phyloP scores from a whole-genome alignment of 129 eudicot genomes.

The Tanacetum coccineum region DNA sequence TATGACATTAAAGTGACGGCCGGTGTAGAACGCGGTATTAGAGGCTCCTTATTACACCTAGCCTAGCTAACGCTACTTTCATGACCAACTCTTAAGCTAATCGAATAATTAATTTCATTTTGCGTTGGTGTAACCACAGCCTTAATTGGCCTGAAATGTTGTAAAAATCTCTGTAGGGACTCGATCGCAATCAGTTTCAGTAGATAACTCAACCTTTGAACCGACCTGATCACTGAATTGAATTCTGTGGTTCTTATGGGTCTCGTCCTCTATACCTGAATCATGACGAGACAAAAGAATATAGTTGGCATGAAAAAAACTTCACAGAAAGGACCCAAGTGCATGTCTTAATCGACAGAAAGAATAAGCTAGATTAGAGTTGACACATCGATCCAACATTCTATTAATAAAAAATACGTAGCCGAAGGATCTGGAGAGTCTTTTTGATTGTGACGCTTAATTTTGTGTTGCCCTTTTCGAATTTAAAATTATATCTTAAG shows the following conservation, averaged over 20 bases:
- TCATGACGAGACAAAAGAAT: conserved; percentile 20
- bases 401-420: background rate
- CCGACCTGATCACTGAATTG: background rate
- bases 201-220: background rate
- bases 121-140: too few species aligned
- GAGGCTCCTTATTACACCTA: too few species aligned
- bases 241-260: background rate
- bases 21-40: too few species aligned
- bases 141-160: too few species aligned
- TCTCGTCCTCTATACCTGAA: background rate
- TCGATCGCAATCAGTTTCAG: background rate
- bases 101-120: too few species aligned
- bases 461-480: background rate
- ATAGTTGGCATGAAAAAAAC: conserved; percentile 23
- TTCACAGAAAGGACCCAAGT: conserved; percentile 2
- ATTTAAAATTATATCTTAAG: background rate
- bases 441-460: conserved; percentile 14
- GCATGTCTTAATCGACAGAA: conserved; percentile 9
- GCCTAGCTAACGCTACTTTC: too few species aligned
- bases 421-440: conserved; percentile 15
- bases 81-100: too few species aligned
- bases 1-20: too few species aligned
- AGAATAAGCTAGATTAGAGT: conserved; percentile 20
- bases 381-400: conserved; percentile 19
- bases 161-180: too few species aligned